Percentiles rank a stretch among this genome's conserved stretches.
Conservation (phyloP, 176 grass and related monocot species). For the Saccharum spontaneum region DNA sequence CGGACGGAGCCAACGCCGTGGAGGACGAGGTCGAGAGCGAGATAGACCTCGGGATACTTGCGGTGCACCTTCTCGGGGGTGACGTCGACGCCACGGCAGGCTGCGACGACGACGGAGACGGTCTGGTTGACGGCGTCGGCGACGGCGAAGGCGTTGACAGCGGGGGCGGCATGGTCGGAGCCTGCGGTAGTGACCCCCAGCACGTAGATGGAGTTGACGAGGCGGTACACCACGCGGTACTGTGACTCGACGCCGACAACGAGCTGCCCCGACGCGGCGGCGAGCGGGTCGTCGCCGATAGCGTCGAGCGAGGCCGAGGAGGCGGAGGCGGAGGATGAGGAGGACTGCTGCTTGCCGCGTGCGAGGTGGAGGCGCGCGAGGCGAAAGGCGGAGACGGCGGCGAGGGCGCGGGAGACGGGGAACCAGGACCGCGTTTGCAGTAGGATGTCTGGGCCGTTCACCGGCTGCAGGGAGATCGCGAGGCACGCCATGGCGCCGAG, state of each 20-base stretch:
- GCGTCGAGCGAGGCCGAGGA: slow-evolving; percentile 36
- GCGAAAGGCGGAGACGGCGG: slow-evolving; percentile 92
- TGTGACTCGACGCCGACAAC: slow-evolving; percentile 95
- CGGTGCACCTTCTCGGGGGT: slow-evolving; percentile 93
- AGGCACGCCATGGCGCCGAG: slow-evolving; percentile 79
- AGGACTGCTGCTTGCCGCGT: slow-evolving; percentile 37
- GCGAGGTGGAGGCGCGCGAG: slow-evolving; percentile 77
- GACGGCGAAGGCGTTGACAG: slow-evolving; percentile 84
- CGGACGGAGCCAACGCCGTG: slow-evolving; percentile 84
- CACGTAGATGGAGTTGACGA: slow-evolving; percentile 97
- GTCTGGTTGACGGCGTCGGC: slow-evolving; percentile 97
- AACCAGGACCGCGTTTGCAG: slow-evolving; percentile 97
- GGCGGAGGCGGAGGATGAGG: slow-evolving; percentile 19
- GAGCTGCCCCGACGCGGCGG: slow-evolving; percentile 78
- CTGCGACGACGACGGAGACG: slow-evolving; percentile 80
- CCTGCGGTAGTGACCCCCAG: slow-evolving; percentile 81
- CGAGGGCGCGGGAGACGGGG: slow-evolving; percentile 91
- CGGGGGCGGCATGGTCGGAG: slow-evolving; percentile 66
- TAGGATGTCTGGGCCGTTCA: slow-evolving; percentile 89
- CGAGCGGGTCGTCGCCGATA: slow-evolving; percentile 92
- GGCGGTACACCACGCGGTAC: slow-evolving; percentile 93
- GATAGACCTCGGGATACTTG: slow-evolving; percentile 97
- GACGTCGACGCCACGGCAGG: slow-evolving; percentile 88
- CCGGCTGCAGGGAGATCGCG: slow-evolving; percentile 90
- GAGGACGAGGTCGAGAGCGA: slow-evolving; percentile 95